These are phyloP conservation scores for Sugiyamaella xylanicola DNA, from an alignment of 1,139 yeast genomes.

Conservation along the genomic window DNA sequence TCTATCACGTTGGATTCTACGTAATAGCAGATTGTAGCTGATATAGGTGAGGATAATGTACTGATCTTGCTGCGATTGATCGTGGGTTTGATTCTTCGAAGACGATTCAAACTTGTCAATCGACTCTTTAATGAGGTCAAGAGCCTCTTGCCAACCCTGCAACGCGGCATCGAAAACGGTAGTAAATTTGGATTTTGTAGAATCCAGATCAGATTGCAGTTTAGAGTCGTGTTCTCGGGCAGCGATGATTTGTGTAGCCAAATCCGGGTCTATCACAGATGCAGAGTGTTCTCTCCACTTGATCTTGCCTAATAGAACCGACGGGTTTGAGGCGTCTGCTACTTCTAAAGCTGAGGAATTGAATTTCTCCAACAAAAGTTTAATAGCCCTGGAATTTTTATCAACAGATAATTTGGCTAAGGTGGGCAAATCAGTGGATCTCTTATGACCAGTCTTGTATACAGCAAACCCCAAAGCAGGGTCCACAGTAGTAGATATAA, in stretches of 20 bases:
- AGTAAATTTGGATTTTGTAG: constrained; percentile 32
- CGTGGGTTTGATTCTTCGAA: constrained; percentile 41
- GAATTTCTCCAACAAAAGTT: constrained; percentile 25
- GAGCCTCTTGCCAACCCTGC: constrained; percentile 58
- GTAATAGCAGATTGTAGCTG: constrained; percentile 64
- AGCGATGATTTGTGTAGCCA: constrained; percentile 57
- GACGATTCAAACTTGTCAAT: constrained; percentile 51
- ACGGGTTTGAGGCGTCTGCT: constrained; percentile 29
- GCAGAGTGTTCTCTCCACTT: constrained; percentile 81
- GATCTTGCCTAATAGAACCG: constrained; percentile 44
- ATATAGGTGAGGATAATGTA: constrained; percentile 76
- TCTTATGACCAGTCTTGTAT: constrained; percentile 45
- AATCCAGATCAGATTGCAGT: constrained; percentile 27
- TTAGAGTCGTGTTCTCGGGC: constrained; percentile 38
- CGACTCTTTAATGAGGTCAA: constrained; percentile 53
- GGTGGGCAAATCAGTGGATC: constrained; percentile 38
- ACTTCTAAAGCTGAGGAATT: constrained; percentile 27
- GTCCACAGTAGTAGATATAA: constrained; percentile 63
- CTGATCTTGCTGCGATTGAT: constrained; percentile 64
- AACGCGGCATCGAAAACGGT: constrained; percentile 52
- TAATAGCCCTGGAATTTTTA: constrained; percentile 25
- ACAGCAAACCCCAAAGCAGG: constrained; percentile 66
- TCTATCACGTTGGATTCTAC: constrained; percentile 72
- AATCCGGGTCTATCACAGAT: constrained; percentile 64
- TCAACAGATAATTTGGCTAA: constrained; percentile 36